These are phyloP conservation scores for Turnera subulata DNA, from an alignment of 345 rosid genomes.

Conservation along the genomic window DNA sequence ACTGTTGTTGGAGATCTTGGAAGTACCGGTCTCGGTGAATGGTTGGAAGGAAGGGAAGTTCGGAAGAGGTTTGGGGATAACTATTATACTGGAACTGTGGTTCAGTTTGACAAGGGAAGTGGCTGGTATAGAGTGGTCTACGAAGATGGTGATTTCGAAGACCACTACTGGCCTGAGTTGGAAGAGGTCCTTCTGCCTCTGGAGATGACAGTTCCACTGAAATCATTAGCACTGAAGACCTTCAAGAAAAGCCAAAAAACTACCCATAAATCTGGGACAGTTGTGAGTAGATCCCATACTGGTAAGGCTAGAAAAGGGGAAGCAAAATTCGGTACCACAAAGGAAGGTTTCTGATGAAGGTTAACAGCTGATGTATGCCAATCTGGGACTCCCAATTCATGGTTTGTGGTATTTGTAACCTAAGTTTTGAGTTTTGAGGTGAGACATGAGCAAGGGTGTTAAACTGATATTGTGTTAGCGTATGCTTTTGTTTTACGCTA, in stretches of 20 bases:
- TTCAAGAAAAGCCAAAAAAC: constrained; percentile 38
- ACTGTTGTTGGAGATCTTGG: constrained; percentile 10
- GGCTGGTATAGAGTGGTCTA: constrained; percentile 83
- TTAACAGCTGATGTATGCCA: too few species aligned
- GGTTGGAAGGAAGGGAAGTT: constrained; percentile 85
- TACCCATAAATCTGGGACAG: constrained; percentile 9
- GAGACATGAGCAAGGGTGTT: too few species aligned
- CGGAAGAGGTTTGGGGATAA: constrained; percentile 46
- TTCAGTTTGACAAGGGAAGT: constrained; percentile 54
- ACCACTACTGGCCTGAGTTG: constrained; percentile 73
- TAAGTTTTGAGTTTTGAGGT: too few species aligned
- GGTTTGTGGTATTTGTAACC: too few species aligned
- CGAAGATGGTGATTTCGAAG: constrained; percentile 85
- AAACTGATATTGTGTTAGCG: too few species aligned
- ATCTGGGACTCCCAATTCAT: too few species aligned
- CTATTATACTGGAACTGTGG: constrained; percentile 52
- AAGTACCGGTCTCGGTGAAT: constrained; percentile 53
- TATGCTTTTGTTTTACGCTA: too few species aligned
- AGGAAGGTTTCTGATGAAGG: not conserved
- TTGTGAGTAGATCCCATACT: not conserved
- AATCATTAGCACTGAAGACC: constrained; percentile 50
- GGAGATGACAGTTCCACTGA: constrained; percentile 62
- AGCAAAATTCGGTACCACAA: not conserved
- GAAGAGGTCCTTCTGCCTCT: constrained; percentile 61
- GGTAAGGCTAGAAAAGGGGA: constrained; percentile 8